A percentile compares a stretch with the other conserved stretches of the same genome.
Evolutionary conservation across 495 filamentous ascomycete species (phyloP).

Genomic region (Ramalina intermedia): DNA sequence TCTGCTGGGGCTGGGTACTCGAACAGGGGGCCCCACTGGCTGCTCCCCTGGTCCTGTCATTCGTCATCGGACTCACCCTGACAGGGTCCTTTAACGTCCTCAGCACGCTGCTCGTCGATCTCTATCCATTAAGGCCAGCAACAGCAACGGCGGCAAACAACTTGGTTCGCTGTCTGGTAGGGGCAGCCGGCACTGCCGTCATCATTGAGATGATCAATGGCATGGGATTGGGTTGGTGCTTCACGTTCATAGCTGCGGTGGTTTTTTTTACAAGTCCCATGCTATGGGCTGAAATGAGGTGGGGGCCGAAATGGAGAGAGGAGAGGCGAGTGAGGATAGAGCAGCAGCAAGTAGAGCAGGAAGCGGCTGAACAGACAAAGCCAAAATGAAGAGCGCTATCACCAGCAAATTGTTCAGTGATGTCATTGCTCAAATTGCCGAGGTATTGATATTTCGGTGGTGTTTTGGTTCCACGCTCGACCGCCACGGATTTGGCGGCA

Average conservation of each 20-base stretch:
- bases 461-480: too few relatives aligned
- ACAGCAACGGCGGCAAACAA: conserved; percentile 59
- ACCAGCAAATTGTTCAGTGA: too few relatives aligned
- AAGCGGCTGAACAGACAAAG: not conserved
- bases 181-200: conserved; percentile 43
- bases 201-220: conserved; percentile 46
- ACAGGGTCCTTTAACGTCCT: conserved; percentile 44
- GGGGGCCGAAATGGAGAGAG: conserved; percentile 32
- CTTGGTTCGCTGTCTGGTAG: conserved; percentile 49
- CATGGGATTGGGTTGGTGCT: conserved; percentile 45
- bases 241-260: conserved; percentile 42
- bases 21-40: conserved; percentile 28
- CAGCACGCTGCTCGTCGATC: conserved; percentile 47
- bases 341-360: conserved; percentile 3
- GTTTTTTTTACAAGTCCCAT: conserved; percentile 23
- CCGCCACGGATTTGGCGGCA: too few relatives aligned
- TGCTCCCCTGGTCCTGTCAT: conserved; percentile 38
- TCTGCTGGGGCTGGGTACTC: conserved; percentile 37
- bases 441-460: too few relatives aligned
- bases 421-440: too few relatives aligned
- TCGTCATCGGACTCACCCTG: conserved; percentile 41
- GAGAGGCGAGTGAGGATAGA: conserved; percentile 13
- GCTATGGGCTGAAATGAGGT: conserved; percentile 26
- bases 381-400: too few relatives aligned
- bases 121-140: conserved; percentile 43